Evolutionary conservation across 495 filamentous ascomycete species (phyloP), one percentile per base, ranked within the genome.

Genomic region (Penicillium ochrochloron): DNA sequence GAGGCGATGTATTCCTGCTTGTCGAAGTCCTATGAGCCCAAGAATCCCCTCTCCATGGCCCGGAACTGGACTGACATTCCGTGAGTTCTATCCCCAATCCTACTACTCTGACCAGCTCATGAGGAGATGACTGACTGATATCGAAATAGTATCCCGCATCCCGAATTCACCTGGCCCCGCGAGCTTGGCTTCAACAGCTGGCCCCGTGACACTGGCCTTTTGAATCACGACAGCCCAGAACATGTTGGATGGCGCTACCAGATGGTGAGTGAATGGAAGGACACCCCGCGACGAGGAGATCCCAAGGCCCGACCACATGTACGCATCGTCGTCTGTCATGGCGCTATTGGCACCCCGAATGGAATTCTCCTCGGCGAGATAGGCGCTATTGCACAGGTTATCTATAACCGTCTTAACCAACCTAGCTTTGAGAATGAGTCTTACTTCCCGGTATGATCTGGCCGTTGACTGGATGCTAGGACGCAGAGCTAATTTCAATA

Each of bases 211-310:
- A 9, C 10, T 15, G 53, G 53, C n/a, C n/a, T 56, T 19, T 21
- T 56, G 53, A 34, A 29, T 15, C 33, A 37, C 33, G 8, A 15
- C 15, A 39, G 6, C 31, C 31, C 17, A 37, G 31, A 56, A 2
- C 53, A 56, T 56, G 53, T 56, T 5, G 53, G 53, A 37, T 56
- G 53, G 53, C 31, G 21, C n/a, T 39, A 4, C 25, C 15, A 56
- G 53, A 23, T 23, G 33, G 53, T 31, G 33, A 23, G 31, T 56
- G 53, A 56, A 25, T 56, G 53, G 53, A 56, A 56, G n/a, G 53
- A 56, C 15, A 15, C 17, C 21, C 21, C 33, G 3, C n/a, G 9
- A 15, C 53, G 53, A 21, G 21, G 25, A 52, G 48, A 34, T 14
- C 31, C 53, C 17, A 23, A 15, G 6, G 10, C 10, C 33, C 34